Evolutionary conservation across 768 basidiomycete genomes (phyloP).

Genomic region (Cubamyces sp.): DNA sequence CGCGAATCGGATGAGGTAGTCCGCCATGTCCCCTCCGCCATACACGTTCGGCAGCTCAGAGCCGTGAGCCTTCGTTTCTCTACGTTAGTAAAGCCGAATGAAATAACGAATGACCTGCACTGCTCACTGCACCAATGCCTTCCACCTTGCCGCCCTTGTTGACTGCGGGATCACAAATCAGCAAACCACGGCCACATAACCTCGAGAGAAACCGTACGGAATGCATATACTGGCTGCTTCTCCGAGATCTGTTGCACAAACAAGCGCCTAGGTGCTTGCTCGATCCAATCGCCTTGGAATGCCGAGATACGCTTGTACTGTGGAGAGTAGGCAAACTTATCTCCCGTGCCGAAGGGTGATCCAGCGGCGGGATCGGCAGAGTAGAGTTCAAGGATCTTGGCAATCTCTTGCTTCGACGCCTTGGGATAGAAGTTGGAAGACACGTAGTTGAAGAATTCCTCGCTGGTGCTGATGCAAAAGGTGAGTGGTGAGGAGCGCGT

Average conservation of each 20-base stretch:
- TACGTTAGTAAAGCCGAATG: not conserved
- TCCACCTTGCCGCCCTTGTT: not conserved
- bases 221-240: constrained; percentile 12
- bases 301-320: constrained; percentile 35
- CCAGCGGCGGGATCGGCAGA: constrained; percentile 25
- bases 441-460: constrained; percentile 9
- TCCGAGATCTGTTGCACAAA: constrained; percentile 10
- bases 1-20: constrained; percentile 34
- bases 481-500: too few species aligned
- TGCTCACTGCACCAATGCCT: constrained; percentile 14
- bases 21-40: constrained; percentile 22
- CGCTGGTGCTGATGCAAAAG: constrained; percentile 7
- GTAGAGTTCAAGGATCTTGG: constrained; percentile 14
- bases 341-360: constrained; percentile 30
- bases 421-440: constrained; percentile 1
- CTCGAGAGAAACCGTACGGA: not conserved
- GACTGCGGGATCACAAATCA: not conserved
- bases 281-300: constrained; percentile 30
- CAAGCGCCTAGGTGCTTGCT: constrained; percentile 29
- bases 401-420: not conserved
- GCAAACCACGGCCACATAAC: not conserved
- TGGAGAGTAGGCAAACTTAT: constrained; percentile 13
- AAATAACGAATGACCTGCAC: too few species aligned
- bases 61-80: constrained; percentile 14
- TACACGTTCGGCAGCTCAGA: constrained; percentile 21